A percentile compares a stretch with the other conserved stretches of the same genome.
phyloP scores from a whole-genome alignment of 306 rosid species.

The Cyclanthera cordifolia region DNA sequence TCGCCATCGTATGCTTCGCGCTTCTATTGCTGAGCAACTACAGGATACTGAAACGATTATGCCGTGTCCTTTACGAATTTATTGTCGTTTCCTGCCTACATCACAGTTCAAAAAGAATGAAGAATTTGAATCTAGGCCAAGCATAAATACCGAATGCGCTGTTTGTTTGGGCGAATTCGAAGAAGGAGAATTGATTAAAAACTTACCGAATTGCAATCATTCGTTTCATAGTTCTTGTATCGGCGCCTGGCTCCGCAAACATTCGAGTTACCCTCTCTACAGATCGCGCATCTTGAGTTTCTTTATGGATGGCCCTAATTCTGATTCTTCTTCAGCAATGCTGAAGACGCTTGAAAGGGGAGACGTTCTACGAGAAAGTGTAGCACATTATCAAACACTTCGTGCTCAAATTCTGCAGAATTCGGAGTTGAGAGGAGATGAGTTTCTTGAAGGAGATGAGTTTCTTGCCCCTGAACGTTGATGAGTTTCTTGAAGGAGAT shows the following conservation, averaged over 20 bases:
- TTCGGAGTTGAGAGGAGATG: slow-evolving; percentile 3
- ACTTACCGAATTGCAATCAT: slow-evolving; percentile 32
- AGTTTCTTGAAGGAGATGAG: background rate
- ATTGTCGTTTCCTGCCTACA: slow-evolving; percentile 19
- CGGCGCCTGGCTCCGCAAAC: slow-evolving; percentile 33
- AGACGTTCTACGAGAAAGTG: slow-evolving; percentile 11
- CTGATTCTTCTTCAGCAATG: background rate
- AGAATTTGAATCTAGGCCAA: slow-evolving; percentile 15
- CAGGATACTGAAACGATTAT: slow-evolving; percentile 6
- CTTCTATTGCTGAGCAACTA: slow-evolving; percentile 16
- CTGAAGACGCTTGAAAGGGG: background rate
- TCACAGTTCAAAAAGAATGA: slow-evolving; percentile 28
- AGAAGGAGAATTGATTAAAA: slow-evolving; percentile 43
- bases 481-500: too few relatives aligned
- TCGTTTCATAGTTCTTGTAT: slow-evolving; percentile 46
- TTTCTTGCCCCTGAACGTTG: too few relatives aligned
- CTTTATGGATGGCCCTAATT: background rate
- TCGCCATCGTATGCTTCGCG: slow-evolving; percentile 4
- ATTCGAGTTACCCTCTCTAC: slow-evolving; percentile 48
- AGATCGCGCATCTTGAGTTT: slow-evolving; percentile 22
- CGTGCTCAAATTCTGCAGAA: slow-evolving; percentile 1
- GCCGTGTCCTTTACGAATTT: background rate
- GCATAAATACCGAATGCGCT: slow-evolving; percentile 25
- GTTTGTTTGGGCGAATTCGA: slow-evolving; percentile 51
- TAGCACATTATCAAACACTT: slow-evolving; percentile 14